A percentile compares a stretch with the other conserved stretches of the same genome.
These are phyloP conservation scores for Fusarium globosum DNA, from an alignment of 2,329 filamentous ascomycete species.

Conservation along the genomic window DNA sequence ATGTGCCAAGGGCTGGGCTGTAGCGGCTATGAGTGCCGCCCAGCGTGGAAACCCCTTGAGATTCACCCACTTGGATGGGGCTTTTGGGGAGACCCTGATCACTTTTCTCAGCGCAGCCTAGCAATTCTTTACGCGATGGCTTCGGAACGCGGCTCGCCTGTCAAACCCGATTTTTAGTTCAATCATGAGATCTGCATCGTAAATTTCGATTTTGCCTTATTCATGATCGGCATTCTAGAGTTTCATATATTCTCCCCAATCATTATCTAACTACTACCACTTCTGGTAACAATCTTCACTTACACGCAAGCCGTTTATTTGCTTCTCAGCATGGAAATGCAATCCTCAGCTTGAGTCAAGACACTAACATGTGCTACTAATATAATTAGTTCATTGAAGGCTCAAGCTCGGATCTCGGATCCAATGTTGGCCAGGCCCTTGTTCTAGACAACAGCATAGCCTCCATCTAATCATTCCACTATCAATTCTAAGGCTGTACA, in stretches of 20 bases:
- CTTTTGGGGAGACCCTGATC: slow-evolving; percentile 24
- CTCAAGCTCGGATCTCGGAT: neutral
- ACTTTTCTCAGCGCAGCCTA: slow-evolving; percentile 2
- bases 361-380: neutral
- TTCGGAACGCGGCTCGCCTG: slow-evolving; percentile 31
- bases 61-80: neutral
- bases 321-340: neutral
- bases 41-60: slow-evolving; percentile 8
- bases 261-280: neutral
- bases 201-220: neutral
- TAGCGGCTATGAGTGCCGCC: slow-evolving; percentile 33
- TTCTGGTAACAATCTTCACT: neutral
- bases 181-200: neutral
- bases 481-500: neutral
- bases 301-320: neutral
- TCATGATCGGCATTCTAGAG: neutral
- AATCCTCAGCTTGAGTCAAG: neutral
- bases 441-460: neutral
- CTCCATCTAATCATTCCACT: neutral
- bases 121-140: slow-evolving; percentile 18
- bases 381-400: neutral
- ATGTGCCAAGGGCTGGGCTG: slow-evolving; percentile 34
- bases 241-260: neutral
- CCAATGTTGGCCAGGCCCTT: neutral
- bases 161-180: neutral